These are phyloP conservation scores for Solanum pennellii DNA, from an alignment of 257 asterid genomes.

Conservation along the genomic window DNA sequence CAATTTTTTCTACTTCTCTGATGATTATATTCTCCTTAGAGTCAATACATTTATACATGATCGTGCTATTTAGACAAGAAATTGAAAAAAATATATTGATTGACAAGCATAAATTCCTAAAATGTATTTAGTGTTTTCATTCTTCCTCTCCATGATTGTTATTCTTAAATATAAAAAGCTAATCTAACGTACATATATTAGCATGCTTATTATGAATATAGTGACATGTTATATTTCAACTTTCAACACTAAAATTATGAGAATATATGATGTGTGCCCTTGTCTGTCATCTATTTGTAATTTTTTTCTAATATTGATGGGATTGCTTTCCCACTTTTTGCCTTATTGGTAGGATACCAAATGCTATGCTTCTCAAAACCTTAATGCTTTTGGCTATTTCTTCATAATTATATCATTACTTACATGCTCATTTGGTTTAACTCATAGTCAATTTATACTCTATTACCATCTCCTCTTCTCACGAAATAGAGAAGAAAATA, in stretches of 20 bases:
- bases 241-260: conserved; percentile 1
- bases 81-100: not conserved
- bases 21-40: not conserved
- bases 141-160: not conserved
- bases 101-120: not conserved
- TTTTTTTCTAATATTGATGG: not conserved
- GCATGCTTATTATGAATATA: not conserved
- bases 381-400: not conserved
- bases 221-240: not conserved
- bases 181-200: not conserved
- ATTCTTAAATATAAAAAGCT: not conserved
- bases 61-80: not conserved
- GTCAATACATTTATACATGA: not conserved
- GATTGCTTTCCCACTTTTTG: not conserved
- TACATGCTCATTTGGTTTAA: not conserved
- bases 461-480: not conserved
- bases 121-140: not conserved
- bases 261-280: not conserved
- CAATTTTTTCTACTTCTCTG: not conserved
- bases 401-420: not conserved
- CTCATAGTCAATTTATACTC: not conserved
- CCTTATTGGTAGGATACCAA: not conserved
- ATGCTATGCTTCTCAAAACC: not conserved
- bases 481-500: not conserved
- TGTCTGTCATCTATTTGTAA: not conserved